Percentiles rank a stretch among this genome's conserved stretches.
phyloP scores from a whole-genome alignment of 2,329 filamentous ascomycete species.

The Xylariaceae sp. region DNA sequence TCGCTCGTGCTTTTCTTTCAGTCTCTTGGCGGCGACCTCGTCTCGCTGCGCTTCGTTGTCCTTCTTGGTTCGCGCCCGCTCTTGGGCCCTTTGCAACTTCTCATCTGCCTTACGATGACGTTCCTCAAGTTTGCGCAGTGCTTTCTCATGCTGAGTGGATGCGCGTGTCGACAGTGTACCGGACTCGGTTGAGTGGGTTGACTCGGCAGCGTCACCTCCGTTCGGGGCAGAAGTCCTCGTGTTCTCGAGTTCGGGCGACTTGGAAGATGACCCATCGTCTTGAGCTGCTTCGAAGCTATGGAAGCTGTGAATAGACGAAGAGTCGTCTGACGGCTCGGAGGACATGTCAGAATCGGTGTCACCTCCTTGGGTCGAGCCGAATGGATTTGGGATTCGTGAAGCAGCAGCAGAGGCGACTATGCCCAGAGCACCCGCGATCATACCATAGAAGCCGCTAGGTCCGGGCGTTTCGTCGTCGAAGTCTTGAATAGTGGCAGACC shows the following conservation, averaged over 20 bases:
- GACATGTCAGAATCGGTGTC: conserved; percentile 27
- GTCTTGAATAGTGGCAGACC: conserved; percentile 13
- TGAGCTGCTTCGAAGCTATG: conserved; percentile 48
- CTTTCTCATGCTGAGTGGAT: conserved; percentile 48
- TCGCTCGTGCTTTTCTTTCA: conserved; percentile 58
- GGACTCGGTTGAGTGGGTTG: conserved; percentile 37
- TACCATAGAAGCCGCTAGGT: conserved; percentile 49
- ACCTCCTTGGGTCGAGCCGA: conserved; percentile 26
- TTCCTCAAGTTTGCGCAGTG: conserved; percentile 61
- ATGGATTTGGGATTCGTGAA: conserved; percentile 35
- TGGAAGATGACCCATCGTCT: conserved; percentile 26
- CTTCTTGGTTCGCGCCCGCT: conserved; percentile 27
- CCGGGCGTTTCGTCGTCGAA: conserved; percentile 26
- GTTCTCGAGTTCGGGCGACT: background rate
- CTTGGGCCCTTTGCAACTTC: conserved; percentile 24
- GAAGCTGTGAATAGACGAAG: conserved; percentile 46
- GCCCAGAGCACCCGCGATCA: conserved; percentile 50
- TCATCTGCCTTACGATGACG: conserved; percentile 42
- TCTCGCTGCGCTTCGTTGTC: conserved; percentile 40
- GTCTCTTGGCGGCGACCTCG: conserved; percentile 45
- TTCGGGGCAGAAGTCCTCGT: conserved; percentile 15
- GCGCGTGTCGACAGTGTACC: conserved; percentile 16
- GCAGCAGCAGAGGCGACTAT: conserved; percentile 49
- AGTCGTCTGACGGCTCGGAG: conserved; percentile 33
- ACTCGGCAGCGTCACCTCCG: conserved; percentile 20